Percentiles rank a stretch among this genome's conserved stretches.
phyloP scores from a whole-genome alignment of 352 stramenopile species.

The Blastocystis sp. region DNA sequence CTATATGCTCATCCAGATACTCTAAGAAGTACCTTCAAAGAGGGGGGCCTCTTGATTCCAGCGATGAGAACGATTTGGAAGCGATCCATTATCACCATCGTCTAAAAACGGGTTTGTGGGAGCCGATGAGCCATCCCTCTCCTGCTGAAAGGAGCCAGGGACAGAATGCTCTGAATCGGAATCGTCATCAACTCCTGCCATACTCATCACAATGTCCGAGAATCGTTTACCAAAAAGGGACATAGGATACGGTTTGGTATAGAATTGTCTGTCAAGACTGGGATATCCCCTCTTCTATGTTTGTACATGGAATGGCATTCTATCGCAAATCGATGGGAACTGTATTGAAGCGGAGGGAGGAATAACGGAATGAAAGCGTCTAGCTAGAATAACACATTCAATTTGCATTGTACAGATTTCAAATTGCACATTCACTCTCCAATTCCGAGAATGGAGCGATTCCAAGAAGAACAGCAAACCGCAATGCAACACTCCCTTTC shows the following conservation, averaged over 20 bases:
- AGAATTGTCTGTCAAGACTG: not conserved
- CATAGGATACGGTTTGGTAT: not conserved
- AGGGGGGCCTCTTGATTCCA: not conserved
- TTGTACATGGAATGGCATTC: too few relatives aligned
- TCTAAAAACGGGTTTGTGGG: not conserved
- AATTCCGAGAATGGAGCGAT: too few relatives aligned
- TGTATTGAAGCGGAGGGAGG: too few relatives aligned
- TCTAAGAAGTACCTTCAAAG: not conserved
- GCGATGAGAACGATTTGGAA: not conserved
- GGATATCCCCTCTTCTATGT: not conserved
- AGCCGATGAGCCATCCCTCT: not conserved
- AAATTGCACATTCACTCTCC: too few relatives aligned
- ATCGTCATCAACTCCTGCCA: conserved; percentile 26
- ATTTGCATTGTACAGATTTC: too few relatives aligned
- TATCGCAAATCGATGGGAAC: too few relatives aligned
- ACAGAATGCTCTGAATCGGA: not conserved
- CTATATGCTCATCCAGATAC: conserved; percentile 10
- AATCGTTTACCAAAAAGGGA: conserved; percentile 35
- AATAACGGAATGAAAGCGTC: too few relatives aligned
- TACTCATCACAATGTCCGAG: conserved; percentile 19
- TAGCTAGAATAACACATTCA: too few relatives aligned
- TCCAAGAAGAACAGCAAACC: too few relatives aligned
- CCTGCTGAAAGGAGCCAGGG: not conserved
- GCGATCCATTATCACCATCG: not conserved
- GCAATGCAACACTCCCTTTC: too few relatives aligned